Evolutionary conservation across 192 early-diverging fungal genomes (phyloP).

Genomic region (Umbelopsis sp.): DNA sequence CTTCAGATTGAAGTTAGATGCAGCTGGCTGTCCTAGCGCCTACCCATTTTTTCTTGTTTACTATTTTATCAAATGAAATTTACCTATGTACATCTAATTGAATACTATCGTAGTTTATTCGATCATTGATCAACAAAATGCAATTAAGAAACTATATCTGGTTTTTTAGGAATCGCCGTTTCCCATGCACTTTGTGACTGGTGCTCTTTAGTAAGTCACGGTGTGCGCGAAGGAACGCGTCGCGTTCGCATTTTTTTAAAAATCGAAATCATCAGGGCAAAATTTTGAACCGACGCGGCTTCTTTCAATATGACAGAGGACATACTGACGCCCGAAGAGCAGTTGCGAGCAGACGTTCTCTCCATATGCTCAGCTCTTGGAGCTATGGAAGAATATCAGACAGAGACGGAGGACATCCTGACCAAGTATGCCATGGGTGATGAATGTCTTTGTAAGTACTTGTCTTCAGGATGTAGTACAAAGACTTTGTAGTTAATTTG

Average conservation of each 20-base stretch:
- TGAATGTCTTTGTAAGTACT: conserved; percentile 72
- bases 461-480: not conserved
- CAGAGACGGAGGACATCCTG: conserved; percentile 38
- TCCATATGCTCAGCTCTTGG: conserved; percentile 84
- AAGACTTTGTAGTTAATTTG: not conserved
- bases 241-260: not conserved
- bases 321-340: not conserved
- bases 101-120: not conserved
- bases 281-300: conserved; percentile 3
- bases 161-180: too few species aligned
- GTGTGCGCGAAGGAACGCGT: not conserved
- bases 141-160: too few species aligned
- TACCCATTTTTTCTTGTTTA: not conserved
- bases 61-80: too few species aligned
- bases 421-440: conserved; percentile 76
- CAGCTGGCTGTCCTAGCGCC: conserved; percentile 11
- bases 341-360: conserved; percentile 55
- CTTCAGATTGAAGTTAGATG: not conserved
- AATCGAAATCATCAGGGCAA: not conserved
- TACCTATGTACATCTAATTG: not conserved
- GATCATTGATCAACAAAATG: too few species aligned
- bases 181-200: too few species aligned
- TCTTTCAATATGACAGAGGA: conserved; percentile 10
- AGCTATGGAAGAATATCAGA: conserved; percentile 62
- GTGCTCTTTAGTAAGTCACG: not conserved